Percentiles rank a stretch among this genome's conserved stretches.
These are phyloP conservation scores for Akanthomyces muscarius DNA, from an alignment of 2,329 filamentous ascomycete genomes.

Conservation along the genomic window DNA sequence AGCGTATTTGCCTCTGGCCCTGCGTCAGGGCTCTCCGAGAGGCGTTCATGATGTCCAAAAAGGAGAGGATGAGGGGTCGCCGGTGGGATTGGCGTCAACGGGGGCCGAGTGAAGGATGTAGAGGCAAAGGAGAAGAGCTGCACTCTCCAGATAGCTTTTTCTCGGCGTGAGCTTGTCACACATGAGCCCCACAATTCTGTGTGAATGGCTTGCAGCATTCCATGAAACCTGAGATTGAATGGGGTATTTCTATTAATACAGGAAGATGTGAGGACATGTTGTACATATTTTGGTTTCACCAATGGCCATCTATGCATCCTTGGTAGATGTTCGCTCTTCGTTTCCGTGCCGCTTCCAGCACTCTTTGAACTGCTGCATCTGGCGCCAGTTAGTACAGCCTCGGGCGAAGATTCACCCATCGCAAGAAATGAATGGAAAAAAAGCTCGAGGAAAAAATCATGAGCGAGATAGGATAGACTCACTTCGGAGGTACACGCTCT, in stretches of 20 bases:
- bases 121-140: neutral
- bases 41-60: slow-evolving; percentile 4
- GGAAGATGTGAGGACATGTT: neutral
- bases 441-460: neutral
- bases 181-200: neutral
- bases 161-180: neutral
- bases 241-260: slow-evolving; percentile 7
- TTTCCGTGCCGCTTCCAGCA: slow-evolving; percentile 94
- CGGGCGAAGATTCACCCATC: too few relatives aligned
- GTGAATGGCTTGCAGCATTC: neutral
- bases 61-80: neutral
- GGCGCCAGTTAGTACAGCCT: neutral
- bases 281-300: neutral
- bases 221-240: neutral
- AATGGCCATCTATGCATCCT: slow-evolving; percentile 49
- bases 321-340: slow-evolving; percentile 72
- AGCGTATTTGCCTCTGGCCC: slow-evolving; percentile 1
- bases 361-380: slow-evolving; percentile 87
- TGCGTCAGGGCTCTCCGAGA: slow-evolving; percentile 3
- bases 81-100: neutral
- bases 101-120: neutral
- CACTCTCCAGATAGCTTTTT: neutral
- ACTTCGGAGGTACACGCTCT: slow-evolving; percentile 83
- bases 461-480: slow-evolving; percentile 33
- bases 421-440: neutral